Evolutionary conservation across 495 filamentous ascomycete species (phyloP).

Genomic region (Hypoxylon perforatum): DNA sequence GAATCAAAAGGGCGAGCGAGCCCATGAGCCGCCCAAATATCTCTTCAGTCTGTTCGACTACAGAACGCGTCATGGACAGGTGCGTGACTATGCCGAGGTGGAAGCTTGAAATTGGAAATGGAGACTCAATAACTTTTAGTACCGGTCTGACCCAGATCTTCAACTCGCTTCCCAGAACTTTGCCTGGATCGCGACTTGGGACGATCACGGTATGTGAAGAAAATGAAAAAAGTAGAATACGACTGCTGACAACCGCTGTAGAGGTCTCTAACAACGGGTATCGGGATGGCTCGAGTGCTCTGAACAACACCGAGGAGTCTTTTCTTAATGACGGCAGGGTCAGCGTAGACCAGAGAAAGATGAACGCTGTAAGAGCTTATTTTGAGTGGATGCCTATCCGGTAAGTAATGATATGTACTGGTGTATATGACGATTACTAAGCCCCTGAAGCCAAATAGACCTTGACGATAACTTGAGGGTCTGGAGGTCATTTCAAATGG

Average conservation of each 20-base stretch:
- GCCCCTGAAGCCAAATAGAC: slow-evolving; percentile 60
- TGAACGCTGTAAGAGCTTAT: slow-evolving; percentile 76
- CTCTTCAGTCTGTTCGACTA: slow-evolving; percentile 66
- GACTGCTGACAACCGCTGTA: slow-evolving; percentile 12
- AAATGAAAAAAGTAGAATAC: not conserved
- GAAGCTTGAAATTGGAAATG: not conserved
- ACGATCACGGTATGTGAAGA: slow-evolving; percentile 65
- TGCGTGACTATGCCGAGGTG: slow-evolving; percentile 9
- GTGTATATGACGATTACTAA: slow-evolving; percentile 5
- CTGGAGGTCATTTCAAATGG: slow-evolving; percentile 74
- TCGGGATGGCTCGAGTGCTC: slow-evolving; percentile 62
- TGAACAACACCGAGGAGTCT: slow-evolving; percentile 71
- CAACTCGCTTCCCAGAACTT: slow-evolving; percentile 66
- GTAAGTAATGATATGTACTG: slow-evolving; percentile 21
- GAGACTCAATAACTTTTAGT: slow-evolving; percentile 43
- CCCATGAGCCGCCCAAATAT: slow-evolving; percentile 37
- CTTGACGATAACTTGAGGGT: slow-evolving; percentile 78
- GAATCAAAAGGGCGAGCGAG: slow-evolving; percentile 44
- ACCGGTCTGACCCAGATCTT: slow-evolving; percentile 72
- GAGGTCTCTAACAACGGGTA: slow-evolving; percentile 73
- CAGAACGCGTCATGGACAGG: slow-evolving; percentile 56
- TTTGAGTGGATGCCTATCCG: slow-evolving; percentile 76
- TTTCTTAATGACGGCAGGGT: slow-evolving; percentile 69
- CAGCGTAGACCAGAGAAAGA: slow-evolving; percentile 72
- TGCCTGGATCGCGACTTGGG: slow-evolving; percentile 77